Conservation (phyloP, 305 asterid genomes). For the Ilex paraguariensis region DNA sequence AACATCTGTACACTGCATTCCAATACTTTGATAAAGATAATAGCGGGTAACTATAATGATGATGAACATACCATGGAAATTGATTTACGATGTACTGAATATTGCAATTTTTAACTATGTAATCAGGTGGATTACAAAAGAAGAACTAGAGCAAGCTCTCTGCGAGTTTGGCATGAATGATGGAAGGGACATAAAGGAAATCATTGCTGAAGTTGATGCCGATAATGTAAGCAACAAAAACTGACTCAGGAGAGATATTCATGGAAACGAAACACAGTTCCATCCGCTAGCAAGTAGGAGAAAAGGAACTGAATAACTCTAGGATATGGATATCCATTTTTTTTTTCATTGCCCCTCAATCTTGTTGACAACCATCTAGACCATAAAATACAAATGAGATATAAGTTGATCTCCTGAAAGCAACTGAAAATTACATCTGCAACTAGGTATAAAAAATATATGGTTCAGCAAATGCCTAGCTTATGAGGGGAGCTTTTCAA, state of each 20-base stretch:
- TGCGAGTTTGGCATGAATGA: slow-evolving; percentile 1
- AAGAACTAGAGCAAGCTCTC: slow-evolving; percentile 43
- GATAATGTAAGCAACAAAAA: background rate
- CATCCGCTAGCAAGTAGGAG: background rate
- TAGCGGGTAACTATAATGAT: slow-evolving; percentile 57
- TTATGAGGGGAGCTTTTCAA: background rate
- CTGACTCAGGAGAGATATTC: background rate
- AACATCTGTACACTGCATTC: slow-evolving; percentile 97
- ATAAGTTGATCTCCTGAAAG: too few relatives aligned
- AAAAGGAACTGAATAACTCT: background rate
- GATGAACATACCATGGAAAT: background rate
- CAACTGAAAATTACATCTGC: too few relatives aligned
- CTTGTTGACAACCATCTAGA: background rate
- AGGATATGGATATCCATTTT: too few relatives aligned
- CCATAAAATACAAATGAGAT: background rate
- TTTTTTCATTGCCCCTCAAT: too few relatives aligned
- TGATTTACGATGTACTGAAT: background rate
- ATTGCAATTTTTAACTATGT: background rate
- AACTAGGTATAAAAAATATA: too few relatives aligned
- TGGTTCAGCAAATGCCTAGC: background rate
- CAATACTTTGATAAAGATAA: slow-evolving; percentile 94
- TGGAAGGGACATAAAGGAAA: slow-evolving; percentile 7
- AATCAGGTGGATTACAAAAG: slow-evolving; percentile 71
- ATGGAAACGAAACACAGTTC: background rate
- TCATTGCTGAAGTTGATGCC: slow-evolving; percentile 2